phyloP scores from a whole-genome alignment of 2,329 filamentous ascomycete genomes.

The Cladophialophora bantiana region DNA sequence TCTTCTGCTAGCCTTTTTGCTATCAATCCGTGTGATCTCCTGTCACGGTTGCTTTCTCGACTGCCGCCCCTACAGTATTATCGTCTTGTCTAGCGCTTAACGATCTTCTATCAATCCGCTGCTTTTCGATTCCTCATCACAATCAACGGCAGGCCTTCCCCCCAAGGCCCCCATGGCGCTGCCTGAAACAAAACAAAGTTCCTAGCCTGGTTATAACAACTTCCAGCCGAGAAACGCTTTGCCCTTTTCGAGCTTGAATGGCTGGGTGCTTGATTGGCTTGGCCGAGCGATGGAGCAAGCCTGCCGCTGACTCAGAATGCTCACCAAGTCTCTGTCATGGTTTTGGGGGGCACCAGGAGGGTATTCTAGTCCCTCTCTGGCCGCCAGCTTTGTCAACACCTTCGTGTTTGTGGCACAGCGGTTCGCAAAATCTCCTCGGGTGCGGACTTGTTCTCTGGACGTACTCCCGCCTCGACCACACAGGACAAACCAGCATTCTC shows the following conservation, averaged over 20 bases:
- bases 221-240: conserved; percentile 13
- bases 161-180: background rate
- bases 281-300: background rate
- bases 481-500: background rate
- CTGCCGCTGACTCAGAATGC: conserved; percentile 32
- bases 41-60: background rate
- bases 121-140: background rate
- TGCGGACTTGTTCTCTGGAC: background rate
- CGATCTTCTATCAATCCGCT: background rate
- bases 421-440: conserved; percentile 15
- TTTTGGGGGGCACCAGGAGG: background rate
- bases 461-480: background rate
- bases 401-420: conserved; percentile 3
- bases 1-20: background rate
- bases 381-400: conserved; percentile 17
- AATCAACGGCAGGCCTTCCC: background rate
- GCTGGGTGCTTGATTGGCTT: conserved; percentile 19
- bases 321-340: conserved; percentile 32
- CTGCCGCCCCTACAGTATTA: background rate
- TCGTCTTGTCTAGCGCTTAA: background rate
- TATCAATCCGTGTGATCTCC: background rate
- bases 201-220: conserved; percentile 14
- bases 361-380: conserved; percentile 2
- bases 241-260: conserved; percentile 26
- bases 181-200: conserved; percentile 14